Conservation (phyloP, 352 stramenopile species). For the Phytophthora boehmeriae region DNA sequence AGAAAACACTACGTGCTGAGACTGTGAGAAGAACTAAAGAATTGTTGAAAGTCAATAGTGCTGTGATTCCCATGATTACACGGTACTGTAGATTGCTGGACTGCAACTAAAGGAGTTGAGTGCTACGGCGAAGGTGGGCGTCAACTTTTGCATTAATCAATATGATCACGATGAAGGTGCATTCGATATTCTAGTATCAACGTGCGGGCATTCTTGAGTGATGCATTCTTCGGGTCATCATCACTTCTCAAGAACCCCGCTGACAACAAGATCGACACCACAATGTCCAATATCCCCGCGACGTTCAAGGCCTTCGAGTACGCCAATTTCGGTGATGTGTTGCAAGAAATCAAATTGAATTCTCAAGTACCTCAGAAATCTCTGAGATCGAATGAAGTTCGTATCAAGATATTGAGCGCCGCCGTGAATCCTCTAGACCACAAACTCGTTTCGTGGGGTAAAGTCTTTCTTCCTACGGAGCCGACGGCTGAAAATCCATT, state of each 20-base stretch:
- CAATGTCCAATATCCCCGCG: conserved; percentile 14
- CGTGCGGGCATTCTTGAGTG: no score
- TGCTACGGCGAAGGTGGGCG: no score
- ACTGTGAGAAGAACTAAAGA: no score
- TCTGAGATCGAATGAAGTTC: conserved; percentile 23
- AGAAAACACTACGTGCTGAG: no score
- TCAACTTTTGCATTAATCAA: no score
- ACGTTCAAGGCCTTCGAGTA: conserved; percentile 37
- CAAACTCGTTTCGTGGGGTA: conserved; percentile 26
- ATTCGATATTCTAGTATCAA: no score
- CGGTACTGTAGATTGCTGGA: no score
- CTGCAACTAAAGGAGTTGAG: no score
- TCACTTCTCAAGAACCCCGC: conserved; percentile 17
- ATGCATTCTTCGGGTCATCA: no score
- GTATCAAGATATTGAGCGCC: conserved; percentile 31
- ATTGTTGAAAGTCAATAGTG: no score
- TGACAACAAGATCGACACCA: conserved; percentile 5
- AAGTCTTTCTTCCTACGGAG: conserved; percentile 7
- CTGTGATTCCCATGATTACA: no score
- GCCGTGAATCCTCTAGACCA: conserved; percentile 42
- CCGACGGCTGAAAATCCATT: conserved; percentile 20
- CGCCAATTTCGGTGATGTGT: conserved; percentile 11
- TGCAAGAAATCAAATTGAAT: conserved; percentile 24
- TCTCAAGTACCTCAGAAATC: conserved; percentile 3
- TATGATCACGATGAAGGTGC: no score